A percentile compares a stretch with the other conserved stretches of the same genome.
Conservation (phyloP, 2,329 filamentous ascomycete species). For the Coleophoma crateriformis region DNA sequence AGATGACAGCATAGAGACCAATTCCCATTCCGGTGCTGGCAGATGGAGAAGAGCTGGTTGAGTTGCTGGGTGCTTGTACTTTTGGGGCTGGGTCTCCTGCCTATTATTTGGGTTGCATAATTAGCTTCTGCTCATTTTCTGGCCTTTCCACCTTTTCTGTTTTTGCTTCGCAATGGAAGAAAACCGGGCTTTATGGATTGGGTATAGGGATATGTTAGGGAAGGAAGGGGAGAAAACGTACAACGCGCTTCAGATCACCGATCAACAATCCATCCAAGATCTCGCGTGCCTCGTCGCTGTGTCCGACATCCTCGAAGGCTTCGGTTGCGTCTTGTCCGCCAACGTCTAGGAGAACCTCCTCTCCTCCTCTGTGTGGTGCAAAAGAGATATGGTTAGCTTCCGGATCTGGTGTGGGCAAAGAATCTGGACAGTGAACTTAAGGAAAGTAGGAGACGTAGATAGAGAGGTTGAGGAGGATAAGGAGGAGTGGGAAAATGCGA, state of each 20-base stretch:
- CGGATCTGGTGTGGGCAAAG: neutral
- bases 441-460: neutral
- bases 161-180: no score
- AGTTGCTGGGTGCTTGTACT: slow-evolving; percentile 38
- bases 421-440: no score
- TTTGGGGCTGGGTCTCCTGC: slow-evolving; percentile 75
- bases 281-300: slow-evolving; percentile 97
- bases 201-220: slow-evolving; percentile 3
- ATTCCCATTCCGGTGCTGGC: slow-evolving; percentile 58
- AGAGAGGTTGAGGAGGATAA: neutral
- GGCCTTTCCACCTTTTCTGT: no score
- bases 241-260: slow-evolving; percentile 74
- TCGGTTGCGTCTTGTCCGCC: slow-evolving; percentile 94
- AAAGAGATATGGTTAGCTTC: slow-evolving; percentile 7
- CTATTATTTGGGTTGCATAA: slow-evolving; percentile 34
- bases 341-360: slow-evolving; percentile 96
- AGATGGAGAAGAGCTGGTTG: slow-evolving; percentile 32
- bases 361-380: slow-evolving; percentile 67
- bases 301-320: slow-evolving; percentile 98
- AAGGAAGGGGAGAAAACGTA: slow-evolving; percentile 37
- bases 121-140: neutral
- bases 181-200: neutral
- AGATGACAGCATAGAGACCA: slow-evolving; percentile 74
- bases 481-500: no score
- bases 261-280: slow-evolving; percentile 75